These are phyloP conservation scores for Omphalotus olearius DNA, from an alignment of 1,284 basidiomycete genomes.

Conservation along the genomic window DNA sequence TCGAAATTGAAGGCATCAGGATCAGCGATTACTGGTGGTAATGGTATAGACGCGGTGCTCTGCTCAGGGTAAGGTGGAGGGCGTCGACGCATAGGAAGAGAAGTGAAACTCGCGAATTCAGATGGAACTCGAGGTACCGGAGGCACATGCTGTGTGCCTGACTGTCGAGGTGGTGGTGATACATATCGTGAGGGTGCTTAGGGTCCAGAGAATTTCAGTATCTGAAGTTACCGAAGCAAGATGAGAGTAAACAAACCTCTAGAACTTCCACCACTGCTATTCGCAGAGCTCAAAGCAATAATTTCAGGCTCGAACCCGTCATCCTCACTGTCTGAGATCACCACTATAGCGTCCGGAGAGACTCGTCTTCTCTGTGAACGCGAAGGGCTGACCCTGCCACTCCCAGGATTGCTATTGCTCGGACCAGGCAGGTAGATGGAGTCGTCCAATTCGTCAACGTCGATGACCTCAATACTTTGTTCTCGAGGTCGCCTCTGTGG, in stretches of 20 bases:
- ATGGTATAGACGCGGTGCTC: not conserved
- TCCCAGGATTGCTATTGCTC: slow-evolving; percentile 13
- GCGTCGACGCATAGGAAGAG: slow-evolving; percentile 19
- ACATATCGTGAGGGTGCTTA: not conserved
- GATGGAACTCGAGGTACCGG: slow-evolving; percentile 11
- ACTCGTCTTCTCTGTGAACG: not conserved
- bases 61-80: slow-evolving; percentile 18
- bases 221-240: not conserved
- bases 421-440: slow-evolving; percentile 7
- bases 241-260: not conserved
- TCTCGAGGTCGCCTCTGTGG: slow-evolving; percentile 17
- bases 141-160: not conserved
- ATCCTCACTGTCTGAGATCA: slow-evolving; percentile 9
- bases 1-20: slow-evolving; percentile 30
- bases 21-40: slow-evolving; percentile 3
- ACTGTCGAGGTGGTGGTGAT: slow-evolving; percentile 10
- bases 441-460: slow-evolving; percentile 28
- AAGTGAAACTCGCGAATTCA: not conserved
- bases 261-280: not conserved
- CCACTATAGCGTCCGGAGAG: not conserved
- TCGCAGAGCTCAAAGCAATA: not conserved
- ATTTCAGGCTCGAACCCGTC: slow-evolving; percentile 1
- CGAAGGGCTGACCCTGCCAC: slow-evolving; percentile 23
- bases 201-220: not conserved
- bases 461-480: slow-evolving; percentile 18